Evolutionary conservation across 2,329 filamentous ascomycete genomes (phyloP).

Genomic region (Phoma sp.): DNA sequence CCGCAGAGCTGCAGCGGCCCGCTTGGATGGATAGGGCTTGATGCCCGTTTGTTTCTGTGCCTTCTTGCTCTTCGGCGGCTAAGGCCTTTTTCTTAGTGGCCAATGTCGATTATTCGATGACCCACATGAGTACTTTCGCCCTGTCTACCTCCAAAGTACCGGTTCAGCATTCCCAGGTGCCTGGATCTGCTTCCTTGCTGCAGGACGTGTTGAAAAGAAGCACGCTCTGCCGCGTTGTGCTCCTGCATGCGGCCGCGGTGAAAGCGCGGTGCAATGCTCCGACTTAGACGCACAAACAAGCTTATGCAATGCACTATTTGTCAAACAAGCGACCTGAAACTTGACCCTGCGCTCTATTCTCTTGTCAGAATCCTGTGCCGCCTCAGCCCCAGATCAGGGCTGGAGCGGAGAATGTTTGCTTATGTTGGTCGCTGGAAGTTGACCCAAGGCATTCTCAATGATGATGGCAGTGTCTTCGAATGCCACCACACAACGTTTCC

Average conservation of each 20-base stretch:
- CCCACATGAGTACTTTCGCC: constrained; percentile 6
- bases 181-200: neutral
- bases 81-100: constrained; percentile 14
- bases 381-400: constrained; percentile 4
- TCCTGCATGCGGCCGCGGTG: neutral
- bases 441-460: constrained; percentile 15
- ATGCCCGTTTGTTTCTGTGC: constrained; percentile 11
- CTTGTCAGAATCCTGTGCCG: neutral
- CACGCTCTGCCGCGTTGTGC: constrained; percentile 11
- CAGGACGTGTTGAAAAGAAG: neutral
- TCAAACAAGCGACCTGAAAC: constrained; percentile 8
- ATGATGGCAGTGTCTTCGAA: constrained; percentile 3
- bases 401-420: constrained; percentile 3
- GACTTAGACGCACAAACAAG: constrained; percentile 2
- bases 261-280: neutral
- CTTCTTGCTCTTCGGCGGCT: constrained; percentile 12
- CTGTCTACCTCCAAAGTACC: constrained; percentile 2
- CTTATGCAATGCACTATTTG: neutral
- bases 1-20: constrained; percentile 7
- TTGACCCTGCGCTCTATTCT: neutral
- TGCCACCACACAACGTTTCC: neutral
- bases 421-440: constrained; percentile 1
- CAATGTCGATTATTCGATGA: constrained; percentile 3
- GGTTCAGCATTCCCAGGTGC: constrained; percentile 9
- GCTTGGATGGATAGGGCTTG: constrained; percentile 6